phyloP scores from a whole-genome alignment of 352 stramenopile species.

The Globisporangium radiosum region DNA sequence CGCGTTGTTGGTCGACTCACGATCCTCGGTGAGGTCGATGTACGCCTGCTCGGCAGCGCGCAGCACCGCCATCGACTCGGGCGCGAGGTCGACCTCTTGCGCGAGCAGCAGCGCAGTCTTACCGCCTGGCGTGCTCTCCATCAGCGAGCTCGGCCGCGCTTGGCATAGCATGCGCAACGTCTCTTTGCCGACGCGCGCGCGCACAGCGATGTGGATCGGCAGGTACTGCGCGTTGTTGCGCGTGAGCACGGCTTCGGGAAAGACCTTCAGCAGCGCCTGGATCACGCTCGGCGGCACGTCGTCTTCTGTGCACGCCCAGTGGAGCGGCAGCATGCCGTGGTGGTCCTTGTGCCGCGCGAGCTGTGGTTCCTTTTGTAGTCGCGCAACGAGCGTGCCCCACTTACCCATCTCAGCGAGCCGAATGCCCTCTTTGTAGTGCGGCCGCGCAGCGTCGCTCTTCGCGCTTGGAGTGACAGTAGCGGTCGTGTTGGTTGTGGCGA shows the following conservation, averaged over 20 bases:
- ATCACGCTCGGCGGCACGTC: slow-evolving; percentile 61
- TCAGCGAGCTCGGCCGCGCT: slow-evolving; percentile 53
- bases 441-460: slow-evolving; percentile 29
- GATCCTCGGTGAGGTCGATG: slow-evolving; percentile 47
- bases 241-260: slow-evolving; percentile 67
- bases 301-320: slow-evolving; percentile 81
- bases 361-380: slow-evolving; percentile 47
- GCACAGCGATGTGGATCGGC: slow-evolving; percentile 78
- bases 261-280: slow-evolving; percentile 55
- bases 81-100: slow-evolving; percentile 41
- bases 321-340: slow-evolving; percentile 77
- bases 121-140: slow-evolving; percentile 64
- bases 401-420: slow-evolving; percentile 78
- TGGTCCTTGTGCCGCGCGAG: slow-evolving; percentile 76
- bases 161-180: slow-evolving; percentile 57
- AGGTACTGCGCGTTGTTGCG: slow-evolving; percentile 82
- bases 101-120: slow-evolving; percentile 69
- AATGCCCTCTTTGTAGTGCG: slow-evolving; percentile 80
- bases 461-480: slow-evolving; percentile 15
- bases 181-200: slow-evolving; percentile 37
- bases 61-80: slow-evolving; percentile 50
- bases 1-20: slow-evolving; percentile 55
- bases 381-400: slow-evolving; percentile 57
- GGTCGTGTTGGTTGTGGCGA: not conserved
- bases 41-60: slow-evolving; percentile 66